These are phyloP conservation scores for Russula ochroleuca DNA, from an alignment of 768 basidiomycete species.

Conservation along the genomic window DNA sequence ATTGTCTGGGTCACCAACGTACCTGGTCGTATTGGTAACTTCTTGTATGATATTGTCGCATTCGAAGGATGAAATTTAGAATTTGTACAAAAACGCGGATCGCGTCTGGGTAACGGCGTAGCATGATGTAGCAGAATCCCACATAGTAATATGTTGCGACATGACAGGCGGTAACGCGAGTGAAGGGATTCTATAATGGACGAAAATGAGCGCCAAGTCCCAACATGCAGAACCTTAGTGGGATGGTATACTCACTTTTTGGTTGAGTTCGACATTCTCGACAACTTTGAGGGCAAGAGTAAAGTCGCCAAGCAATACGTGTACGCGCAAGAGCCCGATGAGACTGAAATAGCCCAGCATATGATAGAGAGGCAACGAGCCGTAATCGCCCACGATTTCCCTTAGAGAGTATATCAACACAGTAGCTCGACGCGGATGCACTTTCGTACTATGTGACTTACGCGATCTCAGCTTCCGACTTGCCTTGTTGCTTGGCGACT, in stretches of 20 bases:
- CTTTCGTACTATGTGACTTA: slow-evolving; percentile 39
- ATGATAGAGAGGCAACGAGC: slow-evolving; percentile 82
- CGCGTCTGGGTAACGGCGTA: slow-evolving; percentile 92
- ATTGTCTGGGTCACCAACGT: slow-evolving; percentile 27
- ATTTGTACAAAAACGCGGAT: slow-evolving; percentile 90
- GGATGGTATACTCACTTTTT: slow-evolving; percentile 50
- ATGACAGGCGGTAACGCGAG: slow-evolving; percentile 94
- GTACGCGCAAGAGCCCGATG: slow-evolving; percentile 91
- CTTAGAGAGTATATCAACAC: slow-evolving; percentile 37
- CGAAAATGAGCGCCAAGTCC: slow-evolving; percentile 1
- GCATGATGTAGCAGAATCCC: slow-evolving; percentile 94
- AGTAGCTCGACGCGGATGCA: neutral
- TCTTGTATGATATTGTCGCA: slow-evolving; percentile 94
- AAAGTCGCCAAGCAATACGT: slow-evolving; percentile 93
- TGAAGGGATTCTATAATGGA: slow-evolving; percentile 63
- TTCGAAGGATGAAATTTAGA: slow-evolving; percentile 91
- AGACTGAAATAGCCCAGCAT: slow-evolving; percentile 97
- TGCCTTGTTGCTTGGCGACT: slow-evolving; percentile 72
- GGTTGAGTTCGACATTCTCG: slow-evolving; percentile 89
- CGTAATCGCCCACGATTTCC: slow-evolving; percentile 88
- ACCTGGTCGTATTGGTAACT: slow-evolving; percentile 97
- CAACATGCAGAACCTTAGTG: neutral
- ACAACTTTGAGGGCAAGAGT: slow-evolving; percentile 92
- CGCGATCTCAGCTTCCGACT: slow-evolving; percentile 79
- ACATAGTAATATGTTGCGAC: slow-evolving; percentile 94